Evolutionary conservation across 805 yeast genomes (phyloP), one percentile per base, ranked within the genome.

Genomic region (Priceomyces melissophilus): DNA sequence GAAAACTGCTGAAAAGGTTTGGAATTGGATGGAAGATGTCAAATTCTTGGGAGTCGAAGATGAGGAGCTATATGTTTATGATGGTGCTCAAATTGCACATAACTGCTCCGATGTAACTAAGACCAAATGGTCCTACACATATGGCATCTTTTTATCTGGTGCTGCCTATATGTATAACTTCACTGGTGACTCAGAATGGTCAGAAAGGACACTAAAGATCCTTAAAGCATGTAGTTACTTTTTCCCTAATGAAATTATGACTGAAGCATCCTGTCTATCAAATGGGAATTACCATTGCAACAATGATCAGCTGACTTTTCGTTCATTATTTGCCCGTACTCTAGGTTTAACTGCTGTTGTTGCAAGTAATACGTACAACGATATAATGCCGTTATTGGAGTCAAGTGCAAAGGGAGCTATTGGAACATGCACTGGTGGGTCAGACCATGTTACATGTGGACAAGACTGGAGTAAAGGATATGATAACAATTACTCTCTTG

Each of bases 401-500:
- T 52, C 70, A 2, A 75, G 84, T 38, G 89, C 91, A 3, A 42
- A 14, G 16, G 96, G 82, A 20, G 96, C 95, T 1, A 91, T 90
- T 2, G 64, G 65, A 37, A 76, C 91, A 1, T 87, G 96, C 63
- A 67, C 81, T 1, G 96, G 96, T 44, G 97, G 96, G 53, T 44
- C 64, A 4, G 97, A 90, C 59, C 87, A 87, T 12, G 84, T 80
- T 47, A 90, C 97, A 0, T 88, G 96, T 65, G 95, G 96, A 35
- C 60, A 73, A 40, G 69, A 82, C 59, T 87, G 96, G 96, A 58
- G 73, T 10, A 63, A 63, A 29, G 69, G 75, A 4, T 84, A 84
- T 79, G 95, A 87, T 59, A 78, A 75, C 1, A 56, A 53, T 41
- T 86, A 76, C 51, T 96, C 96, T 1, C 72, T 87, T 30, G 96